Evolutionary conservation across 2,329 filamentous ascomycete genomes (phyloP).

Genomic region (Laburnicola sp.): DNA sequence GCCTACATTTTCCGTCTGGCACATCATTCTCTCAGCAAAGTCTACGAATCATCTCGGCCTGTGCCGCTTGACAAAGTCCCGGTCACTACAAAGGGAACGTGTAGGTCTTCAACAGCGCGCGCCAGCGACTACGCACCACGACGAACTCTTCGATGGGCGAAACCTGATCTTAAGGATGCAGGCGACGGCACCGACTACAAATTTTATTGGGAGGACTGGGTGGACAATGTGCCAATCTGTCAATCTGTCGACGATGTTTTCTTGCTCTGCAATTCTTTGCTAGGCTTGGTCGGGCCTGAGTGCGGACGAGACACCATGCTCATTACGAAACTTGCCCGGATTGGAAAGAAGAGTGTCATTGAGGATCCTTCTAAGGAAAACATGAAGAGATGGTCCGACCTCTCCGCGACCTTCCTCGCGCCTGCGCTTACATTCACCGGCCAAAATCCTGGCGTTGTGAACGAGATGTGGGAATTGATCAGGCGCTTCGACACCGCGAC

Average conservation of each 20-base stretch:
- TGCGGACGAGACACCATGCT: conserved; percentile 82
- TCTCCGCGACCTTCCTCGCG: conserved; percentile 81
- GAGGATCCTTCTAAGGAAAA: conserved; percentile 73
- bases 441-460: conserved; percentile 79
- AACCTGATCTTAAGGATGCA: conserved; percentile 74
- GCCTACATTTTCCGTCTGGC: conserved; percentile 83
- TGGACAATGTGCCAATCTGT: conserved; percentile 88
- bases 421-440: conserved; percentile 86
- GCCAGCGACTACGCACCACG: conserved; percentile 59
- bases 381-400: conserved; percentile 75
- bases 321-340: conserved; percentile 79
- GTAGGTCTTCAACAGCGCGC: conserved; percentile 65
- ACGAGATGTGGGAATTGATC: conserved; percentile 83
- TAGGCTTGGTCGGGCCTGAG: conserved; percentile 84
- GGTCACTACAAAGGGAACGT: conserved; percentile 45
- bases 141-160: conserved; percentile 79
- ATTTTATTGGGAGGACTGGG: conserved; percentile 98
- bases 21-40: conserved; percentile 76
- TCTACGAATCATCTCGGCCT: conserved; percentile 62
- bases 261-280: conserved; percentile 77
- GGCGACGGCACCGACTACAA: conserved; percentile 77
- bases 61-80: conserved; percentile 47
- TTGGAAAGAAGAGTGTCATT: conserved; percentile 74
- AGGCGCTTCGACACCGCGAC: conserved; percentile 74
- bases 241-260: conserved; percentile 91